Percentiles rank a stretch among this genome's conserved stretches.
Evolutionary conservation across 2,329 filamentous ascomycete species (phyloP).

Genomic region (Cordyceps pruinosa): DNA sequence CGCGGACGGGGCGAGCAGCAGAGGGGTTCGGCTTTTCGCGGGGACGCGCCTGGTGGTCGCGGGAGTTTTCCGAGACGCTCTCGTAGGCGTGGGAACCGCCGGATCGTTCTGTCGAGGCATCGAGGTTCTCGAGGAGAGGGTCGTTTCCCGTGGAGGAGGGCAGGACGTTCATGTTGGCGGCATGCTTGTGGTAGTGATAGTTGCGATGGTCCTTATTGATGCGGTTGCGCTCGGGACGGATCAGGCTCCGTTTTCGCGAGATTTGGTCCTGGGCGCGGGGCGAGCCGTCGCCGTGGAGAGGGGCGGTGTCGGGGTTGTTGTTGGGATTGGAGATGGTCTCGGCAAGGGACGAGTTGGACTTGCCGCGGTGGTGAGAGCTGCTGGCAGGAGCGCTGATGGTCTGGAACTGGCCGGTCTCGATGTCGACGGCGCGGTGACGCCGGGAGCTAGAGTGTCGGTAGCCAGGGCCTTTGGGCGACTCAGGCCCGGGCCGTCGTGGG

Average conservation of each 20-base stretch:
- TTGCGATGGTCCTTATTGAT: constrained; percentile 86
- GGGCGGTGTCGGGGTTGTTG: constrained; percentile 42
- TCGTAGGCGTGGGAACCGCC: constrained; percentile 39
- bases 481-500: constrained; percentile 6
- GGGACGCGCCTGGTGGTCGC: constrained; percentile 23
- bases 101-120: constrained; percentile 53
- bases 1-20: constrained; percentile 32
- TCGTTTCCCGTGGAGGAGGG: constrained; percentile 93
- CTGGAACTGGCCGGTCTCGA: constrained; percentile 57
- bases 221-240: constrained; percentile 80
- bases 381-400: constrained; percentile 27
- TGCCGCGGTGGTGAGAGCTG: constrained; percentile 46
- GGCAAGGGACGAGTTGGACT: constrained; percentile 51
- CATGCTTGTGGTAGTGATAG: constrained; percentile 92
- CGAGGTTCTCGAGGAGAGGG: constrained; percentile 72
- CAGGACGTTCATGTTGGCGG: constrained; percentile 81
- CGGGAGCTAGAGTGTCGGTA: constrained; percentile 8
- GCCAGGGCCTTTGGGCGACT: background rate
- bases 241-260: constrained; percentile 74
- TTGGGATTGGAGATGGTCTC: constrained; percentile 51
- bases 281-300: background rate
- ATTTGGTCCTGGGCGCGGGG: constrained; percentile 29
- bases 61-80: constrained; percentile 38
- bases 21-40: constrained; percentile 24
- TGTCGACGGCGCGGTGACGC: constrained; percentile 36